Evolutionary conservation across 2,329 filamentous ascomycete genomes (phyloP), one percentile per base, ranked within the genome.

Genomic region (Xylariaceae sp.): DNA sequence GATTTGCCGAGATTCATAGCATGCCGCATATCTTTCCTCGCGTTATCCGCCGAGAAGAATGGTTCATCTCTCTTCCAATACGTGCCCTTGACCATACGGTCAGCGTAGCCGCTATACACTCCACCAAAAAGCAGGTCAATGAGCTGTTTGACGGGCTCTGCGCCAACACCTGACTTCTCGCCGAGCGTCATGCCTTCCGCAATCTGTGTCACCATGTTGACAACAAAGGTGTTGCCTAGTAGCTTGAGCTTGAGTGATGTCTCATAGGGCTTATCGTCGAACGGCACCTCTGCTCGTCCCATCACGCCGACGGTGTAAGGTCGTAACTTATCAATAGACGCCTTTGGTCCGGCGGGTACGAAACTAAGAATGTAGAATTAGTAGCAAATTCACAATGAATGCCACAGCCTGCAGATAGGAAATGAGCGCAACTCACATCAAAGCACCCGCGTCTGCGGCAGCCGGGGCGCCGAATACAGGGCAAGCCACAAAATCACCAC

Each of bases 211-310:
- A 92, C 81, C 80, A 92, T 92, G 73, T 89, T 88, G 39, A 95
- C 68, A 61, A 96, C 80, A 67, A 96, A 92, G 0, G 88, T 89
- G 70, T 96, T 96, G 51, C 92, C 91, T 10, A 96, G 79, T 17
- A 96, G 76, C 72, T 96, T 94, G 44, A 96, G 75, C 42, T 83
- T 80, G 1, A 84, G 80, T 5, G 90, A 85, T 48, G 83, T 82
- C 45, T 63, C 61, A 45, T 60, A 60, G 22, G 67, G 61, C 56
- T 62, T 47, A 54, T 68, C 64, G 6, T 67, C 63, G 48, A 69
- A 66, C 6, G 64, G 50, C 57, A 90, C 80, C 57, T 81, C 79
- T 1, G 77, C 78, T 36, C 79, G 77, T 1, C 82, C 82, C 67
- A 87, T 86, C 4, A 90, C 86, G 33, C 84, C 85, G 40, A 79